Evolutionary conservation across 306 rosid species (phyloP).

Genomic region (Ziziphus jujuba): DNA sequence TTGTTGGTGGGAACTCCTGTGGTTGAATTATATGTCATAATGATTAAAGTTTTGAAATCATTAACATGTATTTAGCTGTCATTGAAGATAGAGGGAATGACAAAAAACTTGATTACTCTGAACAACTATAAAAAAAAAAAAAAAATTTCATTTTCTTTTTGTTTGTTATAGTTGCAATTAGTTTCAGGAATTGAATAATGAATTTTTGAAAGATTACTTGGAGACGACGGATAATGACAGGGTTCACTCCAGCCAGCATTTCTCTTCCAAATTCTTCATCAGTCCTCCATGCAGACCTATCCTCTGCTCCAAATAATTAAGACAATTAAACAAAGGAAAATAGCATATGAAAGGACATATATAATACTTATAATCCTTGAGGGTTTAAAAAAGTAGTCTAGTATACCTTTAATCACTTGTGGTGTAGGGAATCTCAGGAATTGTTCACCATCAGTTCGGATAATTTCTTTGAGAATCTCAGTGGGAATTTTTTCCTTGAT

Average conservation of each 20-base stretch:
- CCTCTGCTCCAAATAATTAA: conserved; percentile 51
- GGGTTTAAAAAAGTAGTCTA: background rate
- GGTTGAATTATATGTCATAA: conserved; percentile 5
- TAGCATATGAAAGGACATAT: background rate
- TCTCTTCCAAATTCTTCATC: conserved; percentile 92
- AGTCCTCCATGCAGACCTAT: conserved; percentile 71
- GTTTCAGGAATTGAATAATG: background rate
- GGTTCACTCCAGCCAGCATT: conserved; percentile 86
- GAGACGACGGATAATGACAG: conserved; percentile 57
- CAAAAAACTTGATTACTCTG: no score
- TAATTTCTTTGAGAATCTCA: conserved; percentile 63
- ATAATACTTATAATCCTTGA: background rate
- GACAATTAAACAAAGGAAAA: conserved; percentile 4
- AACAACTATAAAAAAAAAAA: background rate
- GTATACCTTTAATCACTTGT: conserved; percentile 74
- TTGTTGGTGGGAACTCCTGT: conserved; percentile 69
- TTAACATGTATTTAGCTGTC: no score
- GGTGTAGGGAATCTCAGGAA: conserved; percentile 64
- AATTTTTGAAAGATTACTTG: conserved; percentile 34
- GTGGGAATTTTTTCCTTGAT: conserved; percentile 51
- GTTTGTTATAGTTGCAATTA: background rate
- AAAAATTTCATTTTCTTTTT: background rate
- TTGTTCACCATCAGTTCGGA: conserved; percentile 61
- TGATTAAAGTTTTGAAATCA: background rate
- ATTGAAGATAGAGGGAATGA: no score